Percentiles rank a stretch among this genome's conserved stretches.
These are phyloP conservation scores for Pythium graminicola DNA, from an alignment of 352 stramenopile genomes.

Conservation along the genomic window DNA sequence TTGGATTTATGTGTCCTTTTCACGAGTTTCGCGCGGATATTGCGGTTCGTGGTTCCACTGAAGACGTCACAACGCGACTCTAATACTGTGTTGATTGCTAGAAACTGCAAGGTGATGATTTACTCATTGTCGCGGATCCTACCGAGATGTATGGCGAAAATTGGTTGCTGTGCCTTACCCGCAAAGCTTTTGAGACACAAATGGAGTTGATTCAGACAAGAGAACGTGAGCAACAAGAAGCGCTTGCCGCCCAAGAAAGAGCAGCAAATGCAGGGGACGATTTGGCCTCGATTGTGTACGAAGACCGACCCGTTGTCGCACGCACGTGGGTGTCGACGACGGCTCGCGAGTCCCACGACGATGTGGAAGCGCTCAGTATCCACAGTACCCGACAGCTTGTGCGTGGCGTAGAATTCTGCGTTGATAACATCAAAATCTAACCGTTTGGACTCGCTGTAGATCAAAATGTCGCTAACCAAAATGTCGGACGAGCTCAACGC, in stretches of 20 bases:
- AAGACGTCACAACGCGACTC: no score
- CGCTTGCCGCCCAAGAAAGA: conserved; percentile 32
- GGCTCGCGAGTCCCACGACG: conserved; percentile 48
- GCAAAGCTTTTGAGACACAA: conserved; percentile 53
- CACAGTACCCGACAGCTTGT: conserved; percentile 41
- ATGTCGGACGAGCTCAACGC: conserved; percentile 79
- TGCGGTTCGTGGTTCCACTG: no score
- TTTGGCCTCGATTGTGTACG: conserved; percentile 57
- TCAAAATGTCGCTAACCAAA: conserved; percentile 71
- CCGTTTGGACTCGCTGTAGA: conserved; percentile 30
- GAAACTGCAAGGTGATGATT: conserved; percentile 62
- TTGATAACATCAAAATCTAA: no score
- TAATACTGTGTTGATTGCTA: conserved; percentile 8
- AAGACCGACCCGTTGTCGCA: conserved; percentile 62
- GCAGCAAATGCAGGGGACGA: conserved; percentile 31
- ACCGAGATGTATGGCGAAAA: conserved; percentile 80
- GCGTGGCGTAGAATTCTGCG: no score
- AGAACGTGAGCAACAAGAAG: conserved; percentile 43
- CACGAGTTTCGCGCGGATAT: conserved; percentile 61
- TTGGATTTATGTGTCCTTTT: conserved; percentile 83
- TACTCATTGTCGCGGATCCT: conserved; percentile 71
- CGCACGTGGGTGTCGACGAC: conserved; percentile 50
- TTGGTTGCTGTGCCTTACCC: conserved; percentile 73
- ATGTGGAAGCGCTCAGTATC: conserved; percentile 58
- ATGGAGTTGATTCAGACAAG: conserved; percentile 50